phyloP scores from a whole-genome alignment of 2,329 filamentous ascomycete genomes.

The Verticillium alfalfae region DNA sequence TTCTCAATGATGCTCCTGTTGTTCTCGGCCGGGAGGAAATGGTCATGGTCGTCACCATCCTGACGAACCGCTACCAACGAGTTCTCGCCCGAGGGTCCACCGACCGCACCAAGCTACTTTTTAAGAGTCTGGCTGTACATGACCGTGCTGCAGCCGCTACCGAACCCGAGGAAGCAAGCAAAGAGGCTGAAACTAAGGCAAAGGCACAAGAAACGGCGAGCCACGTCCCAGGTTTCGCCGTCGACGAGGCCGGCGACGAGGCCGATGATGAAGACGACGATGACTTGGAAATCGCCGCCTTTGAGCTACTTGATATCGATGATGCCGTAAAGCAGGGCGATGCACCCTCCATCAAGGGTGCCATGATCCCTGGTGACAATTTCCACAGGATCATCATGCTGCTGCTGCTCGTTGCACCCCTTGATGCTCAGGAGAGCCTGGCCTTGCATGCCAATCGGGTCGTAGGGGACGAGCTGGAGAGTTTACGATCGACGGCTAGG shows the following conservation, averaged over 20 bases:
- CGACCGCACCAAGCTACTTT: slow-evolving; percentile 60
- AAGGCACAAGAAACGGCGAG: slow-evolving; percentile 8
- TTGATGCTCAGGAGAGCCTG: slow-evolving; percentile 60
- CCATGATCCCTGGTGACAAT: slow-evolving; percentile 69
- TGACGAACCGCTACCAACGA: slow-evolving; percentile 63
- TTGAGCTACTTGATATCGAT: slow-evolving; percentile 61
- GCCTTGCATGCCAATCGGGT: slow-evolving; percentile 55
- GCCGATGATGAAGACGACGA: slow-evolving; percentile 45
- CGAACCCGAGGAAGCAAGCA: slow-evolving; percentile 7
- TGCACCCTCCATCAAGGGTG: slow-evolving; percentile 47
- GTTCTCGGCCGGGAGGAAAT: slow-evolving; percentile 65
- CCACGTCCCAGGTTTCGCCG: slow-evolving; percentile 34
- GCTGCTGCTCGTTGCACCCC: slow-evolving; percentile 59
- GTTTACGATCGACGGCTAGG: slow-evolving; percentile 57
- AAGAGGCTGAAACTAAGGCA: slow-evolving; percentile 3
- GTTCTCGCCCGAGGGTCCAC: slow-evolving; percentile 54
- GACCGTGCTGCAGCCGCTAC: slow-evolving; percentile 49
- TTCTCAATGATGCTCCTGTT: slow-evolving; percentile 63
- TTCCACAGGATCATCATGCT: slow-evolving; percentile 66
- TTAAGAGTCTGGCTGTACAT: slow-evolving; percentile 66
- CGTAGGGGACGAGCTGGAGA: slow-evolving; percentile 47
- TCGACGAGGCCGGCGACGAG: slow-evolving; percentile 38
- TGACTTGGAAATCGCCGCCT: slow-evolving; percentile 61
- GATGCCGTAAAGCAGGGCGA: slow-evolving; percentile 53
- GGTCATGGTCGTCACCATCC: slow-evolving; percentile 66